A percentile compares a stretch with the other conserved stretches of the same genome.
Conservation (phyloP, 345 rosid species). For the Dimocarpus longan region DNA sequence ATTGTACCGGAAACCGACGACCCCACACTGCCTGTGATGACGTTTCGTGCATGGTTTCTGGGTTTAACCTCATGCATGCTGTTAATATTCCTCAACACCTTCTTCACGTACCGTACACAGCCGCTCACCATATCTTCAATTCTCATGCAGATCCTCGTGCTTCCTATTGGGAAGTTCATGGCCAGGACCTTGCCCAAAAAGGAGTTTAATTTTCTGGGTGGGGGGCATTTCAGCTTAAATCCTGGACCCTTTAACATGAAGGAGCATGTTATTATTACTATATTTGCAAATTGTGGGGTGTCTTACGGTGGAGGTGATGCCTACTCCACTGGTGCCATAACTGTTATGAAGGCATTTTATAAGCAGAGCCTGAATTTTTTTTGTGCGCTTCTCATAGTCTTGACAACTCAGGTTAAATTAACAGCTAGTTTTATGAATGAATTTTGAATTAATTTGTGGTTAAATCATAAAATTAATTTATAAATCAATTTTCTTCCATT, state of each 20-base stretch:
- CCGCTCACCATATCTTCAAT: slow-evolving; percentile 95
- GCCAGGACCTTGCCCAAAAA: slow-evolving; percentile 64
- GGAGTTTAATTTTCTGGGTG: slow-evolving; percentile 47
- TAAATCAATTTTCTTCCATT: too few species aligned
- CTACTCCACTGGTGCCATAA: slow-evolving; percentile 96
- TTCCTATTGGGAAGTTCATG: slow-evolving; percentile 95
- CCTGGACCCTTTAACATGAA: slow-evolving; percentile 97
- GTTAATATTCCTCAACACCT: slow-evolving; percentile 95
- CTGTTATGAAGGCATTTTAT: slow-evolving; percentile 96
- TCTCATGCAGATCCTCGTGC: slow-evolving; percentile 89
- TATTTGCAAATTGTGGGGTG: slow-evolving; percentile 96
- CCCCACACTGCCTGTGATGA: slow-evolving; percentile 84
- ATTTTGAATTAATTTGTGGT: too few species aligned
- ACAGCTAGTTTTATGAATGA: too few species aligned
- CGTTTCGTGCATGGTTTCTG: slow-evolving; percentile 95
- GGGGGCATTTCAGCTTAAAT: slow-evolving; percentile 67
- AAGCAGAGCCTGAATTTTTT: slow-evolving; percentile 76
- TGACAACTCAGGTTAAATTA: slow-evolving; percentile 76
- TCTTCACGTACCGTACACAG: slow-evolving; percentile 98
- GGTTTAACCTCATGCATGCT: slow-evolving; percentile 72
- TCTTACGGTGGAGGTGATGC: slow-evolving; percentile 95
- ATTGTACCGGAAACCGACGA: slow-evolving; percentile 98
- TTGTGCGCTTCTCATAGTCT: slow-evolving; percentile 77
- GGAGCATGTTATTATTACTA: slow-evolving; percentile 95
- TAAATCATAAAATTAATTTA: too few species aligned